These are phyloP conservation scores for Xylariales sp. DNA, from an alignment of 2,329 filamentous ascomycete genomes.

Conservation along the genomic window DNA sequence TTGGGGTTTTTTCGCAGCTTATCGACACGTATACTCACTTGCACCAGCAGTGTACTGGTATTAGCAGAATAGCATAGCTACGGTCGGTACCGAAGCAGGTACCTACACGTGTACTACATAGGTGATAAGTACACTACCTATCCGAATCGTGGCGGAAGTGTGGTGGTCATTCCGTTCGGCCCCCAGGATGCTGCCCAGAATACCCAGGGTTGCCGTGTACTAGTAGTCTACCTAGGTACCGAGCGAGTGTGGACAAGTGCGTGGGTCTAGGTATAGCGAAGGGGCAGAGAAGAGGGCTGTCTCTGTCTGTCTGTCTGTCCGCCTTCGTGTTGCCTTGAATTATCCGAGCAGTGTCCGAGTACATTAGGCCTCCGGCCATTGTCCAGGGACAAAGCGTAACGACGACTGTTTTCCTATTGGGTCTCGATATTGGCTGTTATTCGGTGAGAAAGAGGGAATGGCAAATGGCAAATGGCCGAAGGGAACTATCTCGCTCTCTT, in stretches of 20 bases:
- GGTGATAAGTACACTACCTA: no score
- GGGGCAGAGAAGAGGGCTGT: neutral
- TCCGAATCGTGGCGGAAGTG: no score
- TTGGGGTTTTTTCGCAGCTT: neutral
- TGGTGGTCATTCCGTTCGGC: neutral
- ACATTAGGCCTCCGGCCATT: no score
- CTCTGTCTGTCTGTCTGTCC: conserved; percentile 15
- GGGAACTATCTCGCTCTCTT: neutral
- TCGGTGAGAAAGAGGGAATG: conserved; percentile 29
- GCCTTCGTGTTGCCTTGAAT: conserved; percentile 29
- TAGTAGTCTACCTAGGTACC: no score
- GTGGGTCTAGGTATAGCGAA: neutral
- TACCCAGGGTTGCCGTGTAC: neutral
- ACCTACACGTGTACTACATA: no score
- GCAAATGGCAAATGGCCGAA: conserved; percentile 15
- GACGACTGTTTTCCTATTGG: conserved; percentile 18
- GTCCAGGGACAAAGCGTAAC: neutral
- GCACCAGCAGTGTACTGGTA: neutral
- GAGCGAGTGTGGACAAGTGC: neutral
- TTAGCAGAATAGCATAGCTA: no score
- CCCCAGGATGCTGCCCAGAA: neutral
- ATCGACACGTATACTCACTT: neutral
- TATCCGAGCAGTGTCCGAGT: no score
- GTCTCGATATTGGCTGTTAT: conserved; percentile 9
- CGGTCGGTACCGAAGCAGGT: no score